Evolutionary conservation across 2,329 filamentous ascomycete genomes (phyloP), one percentile per base, ranked within the genome.

Genomic region (Diaporthe humulicola): DNA sequence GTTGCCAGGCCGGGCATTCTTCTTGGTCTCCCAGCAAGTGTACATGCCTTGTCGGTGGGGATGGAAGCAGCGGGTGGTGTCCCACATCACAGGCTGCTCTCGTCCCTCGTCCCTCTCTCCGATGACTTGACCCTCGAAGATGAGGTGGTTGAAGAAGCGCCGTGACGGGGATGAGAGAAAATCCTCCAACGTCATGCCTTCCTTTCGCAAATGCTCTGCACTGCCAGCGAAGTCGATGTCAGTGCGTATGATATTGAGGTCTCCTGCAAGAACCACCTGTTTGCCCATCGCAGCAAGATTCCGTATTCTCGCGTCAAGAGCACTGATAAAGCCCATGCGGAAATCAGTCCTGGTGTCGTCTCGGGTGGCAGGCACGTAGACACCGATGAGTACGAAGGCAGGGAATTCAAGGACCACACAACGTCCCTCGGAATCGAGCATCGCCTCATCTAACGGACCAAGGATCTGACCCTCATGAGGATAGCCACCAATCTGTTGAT

Each of bases 1-100:
- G 82, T 98, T 98, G 3, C 94, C 95, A 4, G 96, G 96, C n/a
- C 97, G 89, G n/a, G 95, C 94, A 83, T 98, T 98, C 81, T 95
- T 94, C 82, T 94, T 96, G 69, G 95, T 96, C 77, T 98, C 95
- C 96, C 96, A 98, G 82, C 96, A 98, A 0, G 97, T 98, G 82
- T 95, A 98, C 97, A 99, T 98, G 76, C 95, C 95, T 76, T 88
- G 87, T 52, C 97, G 90, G n/a, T 87, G 85, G 0, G 94, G 93
- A 80, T 98, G 94, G 80, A 96, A 97, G 36, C 90, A 90, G 66
- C 97, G 90, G 78, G 94, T 96, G 25, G 97, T 87, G 84, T 99
- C 97, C 89, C 93, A 94, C 54, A 98, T 85, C 1, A 96, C 90
- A 3, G 95, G 91, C 17, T 87, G 79, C 81, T 96, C 93, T 77